These are phyloP conservation scores for Primulina huaijiensis DNA, from an alignment of 257 asterid genomes.

Conservation along the genomic window DNA sequence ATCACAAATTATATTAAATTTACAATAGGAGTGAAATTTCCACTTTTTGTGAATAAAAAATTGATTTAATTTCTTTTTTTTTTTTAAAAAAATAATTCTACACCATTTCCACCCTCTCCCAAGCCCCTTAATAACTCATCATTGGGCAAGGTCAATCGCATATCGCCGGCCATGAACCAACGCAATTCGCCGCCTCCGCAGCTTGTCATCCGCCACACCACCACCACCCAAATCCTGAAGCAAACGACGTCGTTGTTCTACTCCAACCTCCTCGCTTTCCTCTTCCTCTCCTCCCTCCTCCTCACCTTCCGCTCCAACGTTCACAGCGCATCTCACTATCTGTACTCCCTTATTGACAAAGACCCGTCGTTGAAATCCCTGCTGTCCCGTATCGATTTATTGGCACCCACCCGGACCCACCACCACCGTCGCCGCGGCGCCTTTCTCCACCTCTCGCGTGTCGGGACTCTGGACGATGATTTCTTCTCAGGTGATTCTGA, in stretches of 20 bases:
- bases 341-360: conserved; percentile 64
- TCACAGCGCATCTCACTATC: conserved; percentile 62
- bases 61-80: too few species aligned
- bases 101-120: conserved; percentile 14
- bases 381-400: conserved; percentile 68
- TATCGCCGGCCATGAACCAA: conserved; percentile 28
- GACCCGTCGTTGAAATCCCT: conserved; percentile 75
- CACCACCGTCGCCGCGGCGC: conserved; percentile 69
- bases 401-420: conserved; percentile 27
- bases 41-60: too few species aligned
- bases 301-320: conserved; percentile 61
- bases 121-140: background rate
- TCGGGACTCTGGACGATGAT: conserved; percentile 72
- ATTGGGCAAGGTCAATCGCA: conserved; percentile 2
- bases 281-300: conserved; percentile 46
- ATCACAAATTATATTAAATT: too few species aligned
- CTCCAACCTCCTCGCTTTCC: conserved; percentile 53
- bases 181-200: conserved; percentile 28
- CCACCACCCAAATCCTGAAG: conserved; percentile 56
- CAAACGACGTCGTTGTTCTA: conserved; percentile 45
- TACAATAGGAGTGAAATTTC: too few species aligned
- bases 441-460: conserved; percentile 82
- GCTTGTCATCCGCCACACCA: conserved; percentile 32
- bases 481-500: conserved; percentile 88
- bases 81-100: background rate